Evolutionary conservation across 345 rosid species (phyloP), one percentile per base, ranked within the genome.

Genomic region (Salix udensis): DNA sequence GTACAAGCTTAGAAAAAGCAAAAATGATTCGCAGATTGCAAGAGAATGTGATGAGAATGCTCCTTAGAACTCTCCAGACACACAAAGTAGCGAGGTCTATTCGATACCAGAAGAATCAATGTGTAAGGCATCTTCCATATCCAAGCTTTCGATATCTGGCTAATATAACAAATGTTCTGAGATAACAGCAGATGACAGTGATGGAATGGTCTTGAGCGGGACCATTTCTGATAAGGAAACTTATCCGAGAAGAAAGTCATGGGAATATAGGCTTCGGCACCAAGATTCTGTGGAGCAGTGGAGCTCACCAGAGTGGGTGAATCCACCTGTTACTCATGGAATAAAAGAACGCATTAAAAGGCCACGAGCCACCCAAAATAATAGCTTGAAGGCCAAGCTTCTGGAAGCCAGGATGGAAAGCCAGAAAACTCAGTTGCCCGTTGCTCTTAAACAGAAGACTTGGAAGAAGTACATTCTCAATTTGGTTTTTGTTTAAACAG

Each of bases 271-370:
- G 11, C 19, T 70, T 36, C 37, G 36, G 42, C 73, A 52, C 67
- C 70, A 10, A 37, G 23, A 79, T 42, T 19, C 58, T 18, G 16
- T 61, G 16, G 70, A 65, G 39, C 74, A 72, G n/a, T 67, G 67
- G 44, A 26, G 66, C 46, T 65, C 55, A 46, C 30, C 30, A 2
- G 46, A 72, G 67, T 34, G 1, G 24, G 50, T 16, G 50, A 80
- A 86, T 76, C 82, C 84, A 46, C 82, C 70, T 19, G 48, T 73
- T 34, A 65, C 66, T 30, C 74, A 40, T 48, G 87, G 81, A 65
- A 76, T 76, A 72, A 84, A 80, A 76, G 79, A 74, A 48, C 5
- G 19, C 58, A 44, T 50, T 30, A 76, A 74, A 76, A 74, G 76
- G 83, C 73, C 86, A 12, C 40, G 74, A 39, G 66, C 73, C 39